Evolutionary conservation across 208 protist species (phyloP).

Genomic region (Wallacemonas collosoma): DNA sequence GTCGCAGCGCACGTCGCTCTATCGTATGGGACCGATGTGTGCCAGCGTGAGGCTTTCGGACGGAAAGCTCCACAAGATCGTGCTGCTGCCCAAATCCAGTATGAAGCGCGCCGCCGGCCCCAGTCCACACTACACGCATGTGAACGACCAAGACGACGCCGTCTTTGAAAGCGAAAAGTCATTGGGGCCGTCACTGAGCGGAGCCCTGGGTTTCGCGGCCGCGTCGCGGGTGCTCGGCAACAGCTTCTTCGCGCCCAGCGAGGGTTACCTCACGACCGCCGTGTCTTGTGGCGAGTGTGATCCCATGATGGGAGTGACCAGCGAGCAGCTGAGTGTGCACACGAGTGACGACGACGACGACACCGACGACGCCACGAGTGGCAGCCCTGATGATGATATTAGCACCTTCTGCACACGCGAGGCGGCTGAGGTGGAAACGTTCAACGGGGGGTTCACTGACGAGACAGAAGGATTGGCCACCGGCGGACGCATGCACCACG

Average conservation of each 20-base stretch:
- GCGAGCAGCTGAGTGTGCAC: constrained; percentile 4
- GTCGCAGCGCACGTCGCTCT: constrained; percentile 9
- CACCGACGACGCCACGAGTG: not conserved
- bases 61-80: not conserved
- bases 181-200: not conserved
- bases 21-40: not conserved
- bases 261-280: not conserved
- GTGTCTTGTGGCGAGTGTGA: not conserved
- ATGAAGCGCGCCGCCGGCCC: not conserved
- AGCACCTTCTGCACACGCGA: no score
- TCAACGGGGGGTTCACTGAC: no score
- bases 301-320: constrained; percentile 2
- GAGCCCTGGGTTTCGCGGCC: not conserved
- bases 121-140: not conserved
- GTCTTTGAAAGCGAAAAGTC: not conserved
- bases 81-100: not conserved
- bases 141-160: not conserved
- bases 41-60: not conserved
- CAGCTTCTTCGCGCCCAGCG: not conserved
- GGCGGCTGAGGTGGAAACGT: no score
- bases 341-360: not conserved
- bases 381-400: no score
- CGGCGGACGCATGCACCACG: no score
- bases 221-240: not conserved
- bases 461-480: no score